These are phyloP conservation scores for Galerina sulciceps DNA, from an alignment of 768 basidiomycete species.

Conservation along the genomic window DNA sequence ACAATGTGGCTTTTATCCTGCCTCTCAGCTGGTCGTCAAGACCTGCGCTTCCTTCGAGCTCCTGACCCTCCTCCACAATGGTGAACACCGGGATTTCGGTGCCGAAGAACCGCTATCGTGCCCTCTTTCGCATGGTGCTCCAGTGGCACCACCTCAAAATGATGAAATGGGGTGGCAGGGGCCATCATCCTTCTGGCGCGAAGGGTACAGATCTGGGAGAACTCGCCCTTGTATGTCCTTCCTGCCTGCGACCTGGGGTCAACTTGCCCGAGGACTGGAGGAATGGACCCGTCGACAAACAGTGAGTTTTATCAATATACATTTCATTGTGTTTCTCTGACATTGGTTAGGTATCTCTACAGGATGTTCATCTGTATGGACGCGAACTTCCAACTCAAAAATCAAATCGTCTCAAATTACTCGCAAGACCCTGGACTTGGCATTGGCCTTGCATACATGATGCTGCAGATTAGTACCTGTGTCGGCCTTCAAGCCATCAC, in stretches of 20 bases:
- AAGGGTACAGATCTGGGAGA: background rate
- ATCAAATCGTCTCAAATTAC: constrained; percentile 7
- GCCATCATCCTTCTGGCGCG: background rate
- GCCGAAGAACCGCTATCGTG: constrained; percentile 5
- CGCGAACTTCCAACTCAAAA: background rate
- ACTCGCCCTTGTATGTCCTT: background rate
- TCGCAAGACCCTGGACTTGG: constrained; percentile 5
- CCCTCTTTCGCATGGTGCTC: background rate
- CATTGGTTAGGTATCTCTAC: background rate
- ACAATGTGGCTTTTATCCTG: constrained; percentile 18
- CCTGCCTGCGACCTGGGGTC: background rate
- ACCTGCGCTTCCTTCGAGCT: constrained; percentile 23
- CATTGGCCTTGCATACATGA: constrained; percentile 1
- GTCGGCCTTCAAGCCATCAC: constrained; percentile 29
- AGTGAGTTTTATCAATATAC: background rate
- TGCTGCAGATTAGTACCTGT: constrained; percentile 29
- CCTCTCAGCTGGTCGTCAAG: constrained; percentile 18
- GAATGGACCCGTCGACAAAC: background rate
- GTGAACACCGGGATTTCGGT: background rate
- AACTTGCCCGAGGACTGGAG: constrained; percentile 3
- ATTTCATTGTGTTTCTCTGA: background rate
- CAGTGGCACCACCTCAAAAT: constrained; percentile 6
- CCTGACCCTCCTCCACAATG: constrained; percentile 12
- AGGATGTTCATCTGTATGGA: background rate
- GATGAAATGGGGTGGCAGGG: constrained; percentile 2